Percentiles rank a stretch among this genome's conserved stretches.
phyloP scores from a whole-genome alignment of 306 rosid species.

The Dicorynia guianensis region DNA sequence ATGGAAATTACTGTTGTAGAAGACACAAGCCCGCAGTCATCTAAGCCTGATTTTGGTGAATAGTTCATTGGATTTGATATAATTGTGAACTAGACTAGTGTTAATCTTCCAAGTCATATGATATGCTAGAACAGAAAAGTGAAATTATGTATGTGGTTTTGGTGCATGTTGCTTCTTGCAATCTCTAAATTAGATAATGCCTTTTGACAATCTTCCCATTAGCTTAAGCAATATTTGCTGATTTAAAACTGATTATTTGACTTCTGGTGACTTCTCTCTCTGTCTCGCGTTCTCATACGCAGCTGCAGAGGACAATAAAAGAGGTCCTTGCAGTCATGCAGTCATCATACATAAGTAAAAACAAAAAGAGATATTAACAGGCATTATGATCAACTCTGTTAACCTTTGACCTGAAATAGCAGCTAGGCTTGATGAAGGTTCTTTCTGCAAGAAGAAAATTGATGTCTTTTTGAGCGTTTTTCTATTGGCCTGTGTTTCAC shows the following conservation, averaged over 20 bases:
- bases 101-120: not conserved
- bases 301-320: not conserved
- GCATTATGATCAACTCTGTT: not conserved
- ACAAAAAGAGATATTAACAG: not conserved
- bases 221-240: not conserved
- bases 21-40: not conserved
- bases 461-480: not conserved
- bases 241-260: not conserved
- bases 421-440: not conserved
- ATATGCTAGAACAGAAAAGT: too few relatives aligned
- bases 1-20: not conserved
- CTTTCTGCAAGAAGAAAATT: not conserved
- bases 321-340: not conserved
- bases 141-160: too few relatives aligned
- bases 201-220: not conserved
- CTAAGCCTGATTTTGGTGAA: not conserved
- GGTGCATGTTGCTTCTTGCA: not conserved
- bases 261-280: not conserved
- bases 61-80: not conserved
- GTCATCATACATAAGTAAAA: not conserved
- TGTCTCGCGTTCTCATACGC: not conserved
- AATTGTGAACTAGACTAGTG: too few relatives aligned
- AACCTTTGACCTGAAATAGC: not conserved
- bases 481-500: not conserved
- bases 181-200: not conserved